Evolutionary conservation across 225 moss, liverwort and hornwort genomes (phyloP), one percentile per base, ranked within the genome.

Genomic region (Straminergon stramineum): DNA sequence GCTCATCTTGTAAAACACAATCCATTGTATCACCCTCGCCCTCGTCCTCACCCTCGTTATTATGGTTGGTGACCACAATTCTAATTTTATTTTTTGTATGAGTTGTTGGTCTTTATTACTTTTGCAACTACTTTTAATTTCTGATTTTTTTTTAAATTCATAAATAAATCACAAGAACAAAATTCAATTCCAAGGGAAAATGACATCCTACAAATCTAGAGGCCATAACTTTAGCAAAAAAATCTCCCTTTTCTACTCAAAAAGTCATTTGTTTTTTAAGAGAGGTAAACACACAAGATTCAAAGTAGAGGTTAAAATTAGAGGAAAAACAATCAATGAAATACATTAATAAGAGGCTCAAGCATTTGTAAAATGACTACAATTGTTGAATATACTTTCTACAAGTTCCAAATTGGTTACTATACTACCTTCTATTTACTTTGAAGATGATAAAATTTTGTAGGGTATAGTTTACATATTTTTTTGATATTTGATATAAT

Each of bases 221-320:
- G 2, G 12, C 3, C 2, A 30, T 30, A 2, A 19, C 1, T 62
- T 5, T 0, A 0, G 1, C 22, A 32, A 32, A 15, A 43, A 3
- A 82, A 45, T 32, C 2, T 21, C 3, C 1, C 0, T 28, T 32
- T 0, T 2, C 9, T 18, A 28, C 1, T 62, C 2, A 9, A 45
- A 37, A 62, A 32, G 2, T 30, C 6, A 6, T 31, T 62, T 41
- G 5, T 41, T 41, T 28, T 41, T 9, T 1, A 41, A 41, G 6
- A 30, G 4, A 83, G 1, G 3, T 6, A 83, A n/a, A 57, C 57
- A n/a, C 5, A 27, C 4, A 41, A 80, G 41, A 60, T 60, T 60
- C 17, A 12, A 8, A 60, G 0, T 32, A 34, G 43, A 45, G 4
- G 10, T 45, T 63, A 6, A 63, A 82, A 63, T 22, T 2, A 31